Base-by-base conservation (phyloP, 2,329 filamentous ascomycete species). In the Dactylellina drechsleri region DNA sequence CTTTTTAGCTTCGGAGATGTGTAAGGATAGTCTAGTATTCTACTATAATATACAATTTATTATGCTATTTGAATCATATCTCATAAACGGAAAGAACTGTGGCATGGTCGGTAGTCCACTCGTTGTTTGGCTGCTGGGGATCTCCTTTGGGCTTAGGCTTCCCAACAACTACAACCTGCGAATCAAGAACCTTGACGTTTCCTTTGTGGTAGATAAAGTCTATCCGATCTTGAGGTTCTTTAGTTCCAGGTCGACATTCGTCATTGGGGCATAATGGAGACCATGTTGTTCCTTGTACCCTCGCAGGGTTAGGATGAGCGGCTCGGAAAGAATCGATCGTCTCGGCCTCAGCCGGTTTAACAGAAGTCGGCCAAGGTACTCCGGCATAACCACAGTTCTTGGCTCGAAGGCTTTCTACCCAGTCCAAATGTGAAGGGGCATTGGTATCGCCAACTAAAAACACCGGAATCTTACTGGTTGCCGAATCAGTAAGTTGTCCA, bases 361-460 rank as follows among this genome's bases (percentile, higher is more conserved):
- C 77, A 0, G 83, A 84, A 0, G 82, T 82, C 2, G 83, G 83
- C 83, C 83, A 84, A 8, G 77, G 77, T 5, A 83, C 77, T 40
- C 77, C 67, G 5, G 77, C 79, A 49, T 79, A 79, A 8, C 81
- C 82, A 62, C 83, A 84, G 77, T 84, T 80, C 74, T 79, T 79
- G 4, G 81, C 77, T 40, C 78, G 78, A 1, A 80, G 77, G 2
- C 76, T 80, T 4, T 82, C 80, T 2, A 80, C 81, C 78, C 80
- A 84, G 79, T 84, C 83, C 2, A 83, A 80, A 53, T 84, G 83
- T 16, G 83, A 84, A 0, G 83, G 83, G 0, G 83, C 82, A 76
- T 84, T 84, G 76, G 84, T 83, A 77, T 84, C 83, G 20, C 83
- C 83, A 0, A 81, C 78, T 1, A 84, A 62, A 41, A 84, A 66